These are phyloP conservation scores for Citrus australasica DNA, from an alignment of 345 rosid genomes.

Conservation along the genomic window DNA sequence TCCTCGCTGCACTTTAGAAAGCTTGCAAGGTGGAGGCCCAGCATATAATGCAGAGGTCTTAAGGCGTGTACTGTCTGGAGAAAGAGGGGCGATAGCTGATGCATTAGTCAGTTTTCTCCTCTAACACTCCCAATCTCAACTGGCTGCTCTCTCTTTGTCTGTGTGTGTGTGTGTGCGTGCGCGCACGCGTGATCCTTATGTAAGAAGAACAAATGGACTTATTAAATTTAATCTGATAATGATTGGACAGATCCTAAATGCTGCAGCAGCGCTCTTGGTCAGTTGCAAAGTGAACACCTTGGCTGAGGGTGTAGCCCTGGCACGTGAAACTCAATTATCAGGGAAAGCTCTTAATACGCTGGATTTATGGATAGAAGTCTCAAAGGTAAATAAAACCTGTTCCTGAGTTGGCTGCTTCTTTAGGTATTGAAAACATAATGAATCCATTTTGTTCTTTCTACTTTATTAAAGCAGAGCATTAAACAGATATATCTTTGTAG, in stretches of 20 bases:
- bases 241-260: constrained; percentile 70
- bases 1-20: constrained; percentile 79
- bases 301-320: constrained; percentile 67
- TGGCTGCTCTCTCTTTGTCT: neutral
- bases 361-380: constrained; percentile 55
- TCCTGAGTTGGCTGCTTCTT: neutral
- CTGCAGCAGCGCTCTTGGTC: constrained; percentile 89
- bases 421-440: neutral
- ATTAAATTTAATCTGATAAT: constrained; percentile 6
- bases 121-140: neutral
- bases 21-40: constrained; percentile 78
- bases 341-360: constrained; percentile 78
- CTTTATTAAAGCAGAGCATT: constrained; percentile 18
- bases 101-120: constrained; percentile 53
- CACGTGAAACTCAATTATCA: constrained; percentile 70
- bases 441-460: neutral
- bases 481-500: neutral
- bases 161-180: no score
- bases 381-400: constrained; percentile 41
- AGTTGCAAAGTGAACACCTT: constrained; percentile 50
- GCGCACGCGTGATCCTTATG: neutral
- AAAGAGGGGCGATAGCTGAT: constrained; percentile 76
- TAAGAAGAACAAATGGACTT: neutral
- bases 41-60: constrained; percentile 67
- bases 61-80: constrained; percentile 71